Base-by-base conservation (phyloP, 495 filamentous ascomycete species). In the Hypoxylon rickii region DNA sequence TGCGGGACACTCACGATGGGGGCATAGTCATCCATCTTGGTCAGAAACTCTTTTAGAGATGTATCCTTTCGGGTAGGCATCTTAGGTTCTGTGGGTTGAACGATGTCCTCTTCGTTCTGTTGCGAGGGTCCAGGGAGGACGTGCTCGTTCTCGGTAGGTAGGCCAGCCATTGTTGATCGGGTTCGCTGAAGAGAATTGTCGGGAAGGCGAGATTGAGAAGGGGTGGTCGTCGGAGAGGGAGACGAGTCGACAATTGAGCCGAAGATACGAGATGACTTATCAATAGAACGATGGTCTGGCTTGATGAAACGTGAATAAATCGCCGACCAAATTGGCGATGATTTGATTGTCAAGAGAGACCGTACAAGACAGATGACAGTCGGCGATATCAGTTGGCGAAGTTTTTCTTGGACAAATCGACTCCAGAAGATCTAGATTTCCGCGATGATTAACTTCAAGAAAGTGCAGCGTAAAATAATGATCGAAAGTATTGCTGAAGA, bases 1-100 rank as follows among this genome's bases (percentile, higher is more conserved):
- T n/a, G 24, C 20, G 22, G 33, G 20, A 12, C 13, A 75, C 86
- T 58, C 83, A 97, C 93, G 59, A 98, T 96, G 13, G 94, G 94
- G 38, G 94, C 92, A 74, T 96, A 97, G 59, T 98, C 94, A 66
- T 98, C 94, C 93, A 97, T 97, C 79, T 93, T 96, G 31, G 79
- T 76, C 7, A 98, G 70, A 65, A 98, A 96, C 66, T 97, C 92
- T 55, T 89, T 89, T 49, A 98, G 76, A 13, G 86, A 92, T 1
- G 86, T 88, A 71, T 98, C 94, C 69, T 97, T 97, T 65, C 89
- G 89, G 18, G 84, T 87, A 0, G 89, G 82, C 2, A 78, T 40
- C 62, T 70, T 79, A 1, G 74, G 48, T 3, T 81, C 79, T 20
- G 58, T 20, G 0, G 55, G 16, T 1, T 52, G 7, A 2, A 53